Evolutionary conservation across 2,329 filamentous ascomycete species (phyloP).

Genomic region (Penicillium thymicola): DNA sequence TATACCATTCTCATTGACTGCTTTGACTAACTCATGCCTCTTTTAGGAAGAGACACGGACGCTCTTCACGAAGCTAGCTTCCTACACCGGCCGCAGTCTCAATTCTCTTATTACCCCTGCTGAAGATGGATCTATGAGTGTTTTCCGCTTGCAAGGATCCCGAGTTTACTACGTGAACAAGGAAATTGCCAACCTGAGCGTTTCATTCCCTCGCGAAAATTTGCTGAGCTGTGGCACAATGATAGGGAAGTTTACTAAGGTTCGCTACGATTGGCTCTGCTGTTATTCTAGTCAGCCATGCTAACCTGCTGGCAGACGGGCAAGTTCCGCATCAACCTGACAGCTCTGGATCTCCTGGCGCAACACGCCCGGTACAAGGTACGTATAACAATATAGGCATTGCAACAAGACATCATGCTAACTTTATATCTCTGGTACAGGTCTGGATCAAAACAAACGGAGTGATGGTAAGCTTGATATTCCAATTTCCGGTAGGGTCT

Average conservation of each 20-base stretch:
- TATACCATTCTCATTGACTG: conserved; percentile 58
- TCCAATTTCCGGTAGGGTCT: background rate
- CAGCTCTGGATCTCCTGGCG: conserved; percentile 81
- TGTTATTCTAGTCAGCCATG: too few species aligned
- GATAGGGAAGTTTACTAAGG: too few species aligned
- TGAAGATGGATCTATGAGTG: conserved; percentile 55
- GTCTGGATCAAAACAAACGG: conserved; percentile 96
- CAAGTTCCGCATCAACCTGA: conserved; percentile 93
- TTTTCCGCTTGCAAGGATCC: conserved; percentile 78
- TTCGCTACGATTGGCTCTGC: too few species aligned
- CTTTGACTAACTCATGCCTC: background rate
- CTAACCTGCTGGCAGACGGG: conserved; percentile 41
- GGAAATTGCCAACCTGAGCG: conserved; percentile 86
- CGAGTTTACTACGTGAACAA: conserved; percentile 91
- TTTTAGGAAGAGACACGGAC: conserved; percentile 53
- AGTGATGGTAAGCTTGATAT: conserved; percentile 58
- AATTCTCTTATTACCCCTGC: conserved; percentile 44
- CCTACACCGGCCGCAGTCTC: conserved; percentile 67
- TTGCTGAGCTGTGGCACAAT: too few species aligned
- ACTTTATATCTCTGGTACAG: background rate
- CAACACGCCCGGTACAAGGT: conserved; percentile 87
- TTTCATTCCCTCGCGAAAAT: conserved; percentile 69
- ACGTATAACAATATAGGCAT: background rate
- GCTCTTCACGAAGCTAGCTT: conserved; percentile 87
- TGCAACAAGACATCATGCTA: background rate